Percentiles rank a stretch among this genome's conserved stretches.
Evolutionary conservation across 2,329 filamentous ascomycete species (phyloP).

Genomic region (Beauveria sp.): DNA sequence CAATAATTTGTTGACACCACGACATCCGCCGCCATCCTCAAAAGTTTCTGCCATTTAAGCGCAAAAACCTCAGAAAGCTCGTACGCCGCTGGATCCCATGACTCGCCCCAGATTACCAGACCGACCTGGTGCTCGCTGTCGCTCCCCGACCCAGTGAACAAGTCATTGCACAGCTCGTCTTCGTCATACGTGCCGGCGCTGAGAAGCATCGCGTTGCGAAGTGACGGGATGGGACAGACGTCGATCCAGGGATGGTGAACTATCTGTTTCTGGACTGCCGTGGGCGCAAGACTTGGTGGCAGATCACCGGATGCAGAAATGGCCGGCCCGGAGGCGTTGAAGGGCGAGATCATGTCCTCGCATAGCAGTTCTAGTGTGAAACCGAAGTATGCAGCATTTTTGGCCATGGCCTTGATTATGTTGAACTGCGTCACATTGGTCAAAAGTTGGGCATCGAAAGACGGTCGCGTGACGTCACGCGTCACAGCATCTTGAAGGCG

Average conservation of each 20-base stretch:
- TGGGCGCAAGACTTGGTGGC: constrained; percentile 12
- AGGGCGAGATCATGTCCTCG: not conserved
- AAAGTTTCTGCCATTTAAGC: constrained; percentile 34
- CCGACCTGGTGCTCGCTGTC: constrained; percentile 8
- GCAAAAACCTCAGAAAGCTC: constrained; percentile 36
- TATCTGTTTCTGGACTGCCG: constrained; percentile 10
- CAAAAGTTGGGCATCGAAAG: not conserved
- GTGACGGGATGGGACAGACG: constrained; percentile 9
- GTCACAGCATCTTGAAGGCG: not conserved
- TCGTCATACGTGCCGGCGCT: constrained; percentile 10
- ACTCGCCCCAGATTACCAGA: constrained; percentile 40
- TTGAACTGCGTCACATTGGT: not conserved
- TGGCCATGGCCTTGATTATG: not conserved
- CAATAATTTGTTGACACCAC: not conserved
- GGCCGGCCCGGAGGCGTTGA: not conserved
- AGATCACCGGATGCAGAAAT: not conserved
- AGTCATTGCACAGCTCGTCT: constrained; percentile 13
- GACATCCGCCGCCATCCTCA: constrained; percentile 12
- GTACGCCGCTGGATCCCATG: constrained; percentile 36
- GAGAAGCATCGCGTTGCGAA: constrained; percentile 7
- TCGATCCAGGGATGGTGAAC: constrained; percentile 14
- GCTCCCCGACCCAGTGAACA: constrained; percentile 7
- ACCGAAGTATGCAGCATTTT: not conserved
- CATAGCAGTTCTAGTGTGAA: not conserved
- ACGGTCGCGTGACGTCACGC: not conserved